Evolutionary conservation across 2,329 filamentous ascomycete species (phyloP), one percentile per base, ranked within the genome.

Genomic region (Xylaria sp.): DNA sequence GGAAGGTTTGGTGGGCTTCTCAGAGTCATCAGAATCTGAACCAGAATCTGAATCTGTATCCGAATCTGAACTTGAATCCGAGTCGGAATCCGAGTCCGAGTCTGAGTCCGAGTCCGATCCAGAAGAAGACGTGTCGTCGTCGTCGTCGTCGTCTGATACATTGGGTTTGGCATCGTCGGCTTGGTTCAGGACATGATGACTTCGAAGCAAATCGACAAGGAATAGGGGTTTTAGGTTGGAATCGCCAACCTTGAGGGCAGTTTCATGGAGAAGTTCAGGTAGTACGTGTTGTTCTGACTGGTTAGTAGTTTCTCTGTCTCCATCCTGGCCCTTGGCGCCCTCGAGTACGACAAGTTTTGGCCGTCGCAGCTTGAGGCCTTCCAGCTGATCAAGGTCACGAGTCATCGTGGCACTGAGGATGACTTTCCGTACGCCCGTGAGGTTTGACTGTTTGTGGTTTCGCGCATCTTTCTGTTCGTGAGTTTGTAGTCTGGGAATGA

Each of bases 381-480:
- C 88, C 18, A 97, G 77, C 61, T 94, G 87, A 42, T 89, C 90
- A 52, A 96, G 78, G 69, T 97, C 92, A 59, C 86, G 83, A 1
- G 92, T 96, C 85, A 97, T 91, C 0, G 93, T 97, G 4, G 93
- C 94, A 72, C 91, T 96, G 2, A 97, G 81, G 55, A 97, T 83
- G 16, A 97, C 81, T 74, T 97, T 97, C 54, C 87, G 85, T 2
- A 94, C 79, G 13, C 79, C 81, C 4, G 75, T 76, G 48, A 80
- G 75, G 57, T 80, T 78, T 57, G 79, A 78, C 54, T 82, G 78
- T 19, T 78, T 78, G 63, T 82, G 81, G 65, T 84, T 81, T 52
- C 83, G 76, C 2, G 79, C 75, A 23, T 80, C 79, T 65, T 80
- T 80, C 1, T 76, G 72, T 48, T 78, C 78, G 2, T 73, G 72